Percentiles rank a stretch among this genome's conserved stretches.
These are phyloP conservation scores for Perilla frutescens DNA, from an alignment of 257 asterid genomes.

Conservation along the genomic window DNA sequence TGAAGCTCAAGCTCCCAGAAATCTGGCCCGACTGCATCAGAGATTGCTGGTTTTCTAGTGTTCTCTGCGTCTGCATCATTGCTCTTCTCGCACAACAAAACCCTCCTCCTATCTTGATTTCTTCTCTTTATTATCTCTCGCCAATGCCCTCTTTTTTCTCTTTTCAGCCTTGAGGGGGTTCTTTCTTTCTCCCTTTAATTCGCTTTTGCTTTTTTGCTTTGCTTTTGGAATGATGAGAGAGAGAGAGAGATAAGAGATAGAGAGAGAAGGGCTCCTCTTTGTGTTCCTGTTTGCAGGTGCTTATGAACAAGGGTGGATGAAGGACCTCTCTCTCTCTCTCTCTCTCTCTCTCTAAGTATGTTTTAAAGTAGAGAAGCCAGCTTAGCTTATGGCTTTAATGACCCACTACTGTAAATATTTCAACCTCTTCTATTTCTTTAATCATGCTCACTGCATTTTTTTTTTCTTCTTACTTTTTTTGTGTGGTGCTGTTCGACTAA, in stretches of 20 bases:
- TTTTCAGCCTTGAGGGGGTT: slow-evolving; percentile 32
- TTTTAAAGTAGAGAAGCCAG: slow-evolving; percentile 42
- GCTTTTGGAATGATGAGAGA: slow-evolving; percentile 54
- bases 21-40: slow-evolving; percentile 74
- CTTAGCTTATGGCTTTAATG: slow-evolving; percentile 37
- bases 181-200: slow-evolving; percentile 33
- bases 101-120: slow-evolving; percentile 45
- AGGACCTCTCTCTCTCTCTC: background rate
- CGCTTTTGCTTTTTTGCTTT: slow-evolving; percentile 52
- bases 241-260: slow-evolving; percentile 28
- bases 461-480: too few species aligned
- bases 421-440: background rate
- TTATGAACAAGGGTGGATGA: slow-evolving; percentile 54
- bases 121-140: slow-evolving; percentile 37
- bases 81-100: slow-evolving; percentile 28
- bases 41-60: slow-evolving; percentile 70
- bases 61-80: slow-evolving; percentile 72
- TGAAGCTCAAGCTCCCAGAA: slow-evolving; percentile 85
- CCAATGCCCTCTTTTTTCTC: slow-evolving; percentile 9
- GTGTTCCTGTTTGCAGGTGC: slow-evolving; percentile 52
- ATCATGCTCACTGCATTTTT: background rate
- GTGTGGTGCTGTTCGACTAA: too few species aligned
- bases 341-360: background rate
- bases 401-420: slow-evolving; percentile 36
- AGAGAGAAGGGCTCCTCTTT: slow-evolving; percentile 18